A percentile compares a stretch with the other conserved stretches of the same genome.
Conservation (phyloP, 2,329 filamentous ascomycete genomes). For the Stachybotrys echinatus region DNA sequence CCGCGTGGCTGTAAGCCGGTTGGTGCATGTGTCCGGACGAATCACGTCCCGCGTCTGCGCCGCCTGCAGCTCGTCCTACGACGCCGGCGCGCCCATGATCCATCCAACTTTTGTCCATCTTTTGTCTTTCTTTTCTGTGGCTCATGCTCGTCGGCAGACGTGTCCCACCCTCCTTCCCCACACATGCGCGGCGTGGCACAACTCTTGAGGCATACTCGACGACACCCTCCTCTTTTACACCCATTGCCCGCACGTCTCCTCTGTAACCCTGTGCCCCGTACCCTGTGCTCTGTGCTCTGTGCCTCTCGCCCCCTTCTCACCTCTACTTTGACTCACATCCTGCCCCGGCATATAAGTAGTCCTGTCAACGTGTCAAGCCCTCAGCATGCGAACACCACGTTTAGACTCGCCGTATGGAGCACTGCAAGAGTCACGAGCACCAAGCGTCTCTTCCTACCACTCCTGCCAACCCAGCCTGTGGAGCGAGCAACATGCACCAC, state of each 20-base stretch:
- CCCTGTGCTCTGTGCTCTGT: background rate
- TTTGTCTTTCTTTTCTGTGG: too few relatives aligned
- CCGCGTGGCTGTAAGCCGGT: background rate
- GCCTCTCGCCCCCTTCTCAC: slow-evolving; percentile 8
- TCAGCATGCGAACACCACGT: background rate
- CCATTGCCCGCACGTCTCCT: background rate
- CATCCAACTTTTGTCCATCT: too few relatives aligned
- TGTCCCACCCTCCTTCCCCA: background rate
- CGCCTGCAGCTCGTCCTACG: too few relatives aligned
- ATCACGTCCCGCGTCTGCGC: too few relatives aligned
- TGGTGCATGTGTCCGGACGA: slow-evolving; percentile 1
- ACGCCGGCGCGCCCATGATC: too few relatives aligned
- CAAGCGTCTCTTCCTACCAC: too few relatives aligned
- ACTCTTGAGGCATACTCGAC: slow-evolving; percentile 2
- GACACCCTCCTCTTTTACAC: background rate
- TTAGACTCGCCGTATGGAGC: too few relatives aligned
- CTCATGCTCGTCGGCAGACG: background rate
- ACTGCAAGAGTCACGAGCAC: too few relatives aligned
- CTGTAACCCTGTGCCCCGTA: background rate
- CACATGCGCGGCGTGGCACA: background rate
- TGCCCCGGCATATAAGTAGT: background rate
- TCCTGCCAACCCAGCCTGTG: too few relatives aligned
- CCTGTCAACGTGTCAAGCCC: background rate
- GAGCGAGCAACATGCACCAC: too few relatives aligned
- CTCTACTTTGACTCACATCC: background rate